These are phyloP conservation scores for Tolypocladium tropicale DNA, from an alignment of 2,329 filamentous ascomycete species.

Conservation along the genomic window DNA sequence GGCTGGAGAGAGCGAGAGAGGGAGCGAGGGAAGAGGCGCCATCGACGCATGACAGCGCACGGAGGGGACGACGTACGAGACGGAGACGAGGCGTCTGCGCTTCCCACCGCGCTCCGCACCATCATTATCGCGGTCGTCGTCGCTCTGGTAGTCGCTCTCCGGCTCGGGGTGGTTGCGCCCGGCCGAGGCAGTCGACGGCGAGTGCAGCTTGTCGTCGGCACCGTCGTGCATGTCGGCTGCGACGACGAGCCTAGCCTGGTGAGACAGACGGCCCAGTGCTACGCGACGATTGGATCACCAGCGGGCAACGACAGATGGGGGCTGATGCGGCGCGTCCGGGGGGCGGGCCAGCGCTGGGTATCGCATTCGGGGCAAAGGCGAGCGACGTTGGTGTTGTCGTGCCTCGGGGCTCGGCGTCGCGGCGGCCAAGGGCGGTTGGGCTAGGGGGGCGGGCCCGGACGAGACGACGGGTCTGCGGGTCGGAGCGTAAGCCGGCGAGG, in stretches of 20 bases:
- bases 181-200: slow-evolving; percentile 14
- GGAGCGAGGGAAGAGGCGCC: background rate
- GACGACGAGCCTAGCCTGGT: background rate
- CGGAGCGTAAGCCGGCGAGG: background rate
- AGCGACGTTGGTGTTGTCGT: slow-evolving; percentile 1
- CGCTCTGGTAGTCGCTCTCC: slow-evolving; percentile 43
- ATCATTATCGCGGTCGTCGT: slow-evolving; percentile 33
- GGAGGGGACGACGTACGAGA: slow-evolving; percentile 31
- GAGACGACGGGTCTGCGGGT: background rate
- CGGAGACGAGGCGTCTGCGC: slow-evolving; percentile 50
- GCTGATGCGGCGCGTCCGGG: background rate
- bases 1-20: background rate
- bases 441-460: background rate
- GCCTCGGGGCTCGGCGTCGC: background rate
- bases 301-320: slow-evolving; percentile 1
- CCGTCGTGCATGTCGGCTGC: slow-evolving; percentile 12
- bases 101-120: slow-evolving; percentile 29
- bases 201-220: slow-evolving; percentile 9
- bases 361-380: slow-evolving; percentile 6
- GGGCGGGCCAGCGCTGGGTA: background rate
- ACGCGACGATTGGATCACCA: slow-evolving; percentile 1
- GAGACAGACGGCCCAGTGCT: background rate
- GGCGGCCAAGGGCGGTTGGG: background rate
- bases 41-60: background rate
- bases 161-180: slow-evolving; percentile 23